Conservation (phyloP, 768 basidiomycete genomes). For the Exsudoporus frostii region DNA sequence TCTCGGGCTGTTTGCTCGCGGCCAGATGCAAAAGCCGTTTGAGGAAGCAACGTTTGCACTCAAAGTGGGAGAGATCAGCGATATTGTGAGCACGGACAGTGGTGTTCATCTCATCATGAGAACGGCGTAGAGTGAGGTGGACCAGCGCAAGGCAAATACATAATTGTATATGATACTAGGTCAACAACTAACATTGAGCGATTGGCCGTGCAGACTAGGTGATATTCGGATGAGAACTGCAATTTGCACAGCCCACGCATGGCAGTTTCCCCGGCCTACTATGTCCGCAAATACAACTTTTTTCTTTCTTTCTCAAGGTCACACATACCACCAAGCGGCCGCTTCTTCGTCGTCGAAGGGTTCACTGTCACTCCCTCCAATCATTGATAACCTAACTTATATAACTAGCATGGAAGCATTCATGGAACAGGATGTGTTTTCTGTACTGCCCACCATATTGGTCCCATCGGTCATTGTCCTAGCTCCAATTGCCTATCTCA, state of each 20-base stretch:
- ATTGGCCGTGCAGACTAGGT: neutral
- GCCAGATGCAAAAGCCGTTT: conserved; percentile 97
- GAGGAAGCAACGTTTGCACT: conserved; percentile 83
- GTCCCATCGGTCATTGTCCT: conserved; percentile 9
- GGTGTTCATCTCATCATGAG: conserved; percentile 93
- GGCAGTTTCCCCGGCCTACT: neutral
- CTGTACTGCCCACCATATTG: conserved; percentile 10
- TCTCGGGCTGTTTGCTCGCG: conserved; percentile 78
- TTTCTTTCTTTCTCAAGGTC: neutral
- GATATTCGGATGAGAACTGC: too few species aligned
- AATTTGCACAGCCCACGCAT: neutral
- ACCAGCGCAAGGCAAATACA: neutral
- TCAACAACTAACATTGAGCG: neutral
- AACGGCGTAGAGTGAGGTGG: conserved; percentile 51
- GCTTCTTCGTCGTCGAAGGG: neutral
- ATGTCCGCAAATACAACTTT: neutral
- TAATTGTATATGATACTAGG: conserved; percentile 1
- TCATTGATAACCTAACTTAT: neutral
- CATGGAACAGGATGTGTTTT: conserved; percentile 1
- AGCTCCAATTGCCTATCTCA: conserved; percentile 17
- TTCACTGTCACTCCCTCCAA: neutral
- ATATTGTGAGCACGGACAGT: conserved; percentile 83
- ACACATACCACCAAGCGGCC: neutral
- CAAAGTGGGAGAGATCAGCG: conserved; percentile 73
- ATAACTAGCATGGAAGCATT: neutral